Base-by-base conservation (phyloP, 306 rosid genomes). In the Hylodesmum podocarpum region DNA sequence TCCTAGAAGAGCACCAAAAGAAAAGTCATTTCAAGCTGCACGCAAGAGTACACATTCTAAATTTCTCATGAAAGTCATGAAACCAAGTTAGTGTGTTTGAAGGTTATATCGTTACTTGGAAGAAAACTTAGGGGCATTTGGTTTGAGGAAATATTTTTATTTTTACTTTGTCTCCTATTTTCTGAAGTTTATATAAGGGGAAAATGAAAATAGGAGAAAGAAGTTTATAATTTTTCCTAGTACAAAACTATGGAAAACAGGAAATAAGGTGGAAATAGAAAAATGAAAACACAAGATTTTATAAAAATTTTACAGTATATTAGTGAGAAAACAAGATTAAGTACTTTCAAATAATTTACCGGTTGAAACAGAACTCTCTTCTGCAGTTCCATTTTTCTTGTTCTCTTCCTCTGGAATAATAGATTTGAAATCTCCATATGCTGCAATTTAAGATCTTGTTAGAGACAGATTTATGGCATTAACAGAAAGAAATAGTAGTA, bases 391-490 rank as follows among this genome's bases (percentile, higher is more conserved):
- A 73, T n/a, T 31, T 49, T 51, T 58, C 64, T 73, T 18, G 9
- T 43, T 66, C 41, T 76, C 79, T 0, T 88, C 93, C 10, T 85
- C 84, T 7, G 36, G 73, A 13, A 72, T 49, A 58, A 89, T 72
- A 46, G 96, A 72, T 80, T 87, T 90, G n/a, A 86, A 86, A 77
- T 80, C 86, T 19, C 87, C 86, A 18, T 77, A 82, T 77, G 96
- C 93, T 90, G 90, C 80, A 71, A 73, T 72, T 63, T 36, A 31
- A 64, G 36, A 58, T 31, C 36, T 63, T 58, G 29, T 77, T 15
- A 67, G 47, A 55, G 40, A 62, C 40, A 39, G 27, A 31, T 37
- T 8, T 72, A 22, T 18, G 36, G 28, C 22, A 14, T 6, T 3
- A 59, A 47, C 3, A 44, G 25, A 66, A 50, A 33, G 15, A 21